Evolutionary conservation across 345 rosid species (phyloP).

Genomic region (Brassica cretica): DNA sequence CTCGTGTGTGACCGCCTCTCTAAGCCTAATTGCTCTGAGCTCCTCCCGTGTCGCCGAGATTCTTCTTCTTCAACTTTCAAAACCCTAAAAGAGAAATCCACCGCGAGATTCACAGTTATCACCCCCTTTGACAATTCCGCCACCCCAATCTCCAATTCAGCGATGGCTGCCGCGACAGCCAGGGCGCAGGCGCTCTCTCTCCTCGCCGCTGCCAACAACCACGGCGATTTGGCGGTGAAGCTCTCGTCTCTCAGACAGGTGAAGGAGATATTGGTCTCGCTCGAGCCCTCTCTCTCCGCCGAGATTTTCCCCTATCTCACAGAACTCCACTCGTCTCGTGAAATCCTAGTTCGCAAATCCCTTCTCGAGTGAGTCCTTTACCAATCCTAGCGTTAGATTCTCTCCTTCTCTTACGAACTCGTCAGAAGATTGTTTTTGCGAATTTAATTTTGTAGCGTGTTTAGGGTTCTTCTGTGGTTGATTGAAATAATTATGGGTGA

Average conservation of each 20-base stretch:
- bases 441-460: background rate
- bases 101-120: background rate
- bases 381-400: constrained; percentile 1
- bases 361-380: constrained; percentile 67
- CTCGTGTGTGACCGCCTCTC: background rate
- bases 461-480: constrained; percentile 16
- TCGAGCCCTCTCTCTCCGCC: constrained; percentile 64
- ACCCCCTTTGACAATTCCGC: background rate
- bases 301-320: constrained; percentile 79
- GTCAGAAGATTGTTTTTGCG: background rate
- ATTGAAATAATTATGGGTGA: constrained; percentile 27
- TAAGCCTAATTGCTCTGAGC: constrained; percentile 19
- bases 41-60: constrained; percentile 12
- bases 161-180: constrained; percentile 49
- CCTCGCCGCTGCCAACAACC: constrained; percentile 76
- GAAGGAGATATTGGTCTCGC: constrained; percentile 64
- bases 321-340: constrained; percentile 78
- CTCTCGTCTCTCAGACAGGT: constrained; percentile 85
- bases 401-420: constrained; percentile 12
- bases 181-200: constrained; percentile 76
- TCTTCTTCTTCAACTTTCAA: constrained; percentile 19
- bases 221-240: constrained; percentile 83
- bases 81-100: constrained; percentile 32
- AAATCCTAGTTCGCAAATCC: constrained; percentile 68
- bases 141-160: constrained; percentile 19